Evolutionary conservation across 371 early-diverging fungal species (phyloP), one percentile per base, ranked within the genome.

Genomic region (Chytridiales sp.): DNA sequence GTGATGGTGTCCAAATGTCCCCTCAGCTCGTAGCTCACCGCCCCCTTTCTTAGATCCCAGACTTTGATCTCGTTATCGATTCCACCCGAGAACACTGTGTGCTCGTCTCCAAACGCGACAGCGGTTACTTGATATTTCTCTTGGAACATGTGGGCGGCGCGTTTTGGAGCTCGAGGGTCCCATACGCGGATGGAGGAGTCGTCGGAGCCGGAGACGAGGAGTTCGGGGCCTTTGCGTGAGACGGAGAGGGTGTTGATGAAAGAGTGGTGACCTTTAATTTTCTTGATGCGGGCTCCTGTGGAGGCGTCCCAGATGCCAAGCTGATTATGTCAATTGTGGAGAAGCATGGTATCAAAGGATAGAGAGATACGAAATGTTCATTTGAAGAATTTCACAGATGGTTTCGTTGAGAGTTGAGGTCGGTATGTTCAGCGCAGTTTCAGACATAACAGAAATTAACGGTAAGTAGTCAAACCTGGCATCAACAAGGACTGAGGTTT

Each of bases 1-100:
- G 93, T 80, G 47, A 97, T 78, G 1, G 94, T 93, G 74, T 94
- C 96, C 43, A 82, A 67, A 61, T 97, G 98, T 1, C 95, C 96
- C 17, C 71, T 66, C 47, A 96, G 67, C 1, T 83, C 70, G 66
- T 90, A 91, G 4, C 75, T 69, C 8, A 85, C 67, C 11, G 69
- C 74, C 19, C 44, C 61, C 48, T 85, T 88, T 30, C 95, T 86
- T 38, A 94, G 60, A 79, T 97, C 97, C 91, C 91, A 95, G 2
- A 83, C 85, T 81, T 82, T 87, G 61, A 97, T 90, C 30, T 80
- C 80, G 70, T 93, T 92, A 68, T 96, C 96, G n/a, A 96, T 72
- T 11, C 92, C 88, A 22, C 91, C 95, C n/a, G 89, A 72, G 69
- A 86, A 96, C 0, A 95, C 78, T 47, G 81, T 75, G 2, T 91